These are phyloP conservation scores for Fusarium sp. DNA, from an alignment of 2,329 filamentous ascomycete species.

Conservation along the genomic window DNA sequence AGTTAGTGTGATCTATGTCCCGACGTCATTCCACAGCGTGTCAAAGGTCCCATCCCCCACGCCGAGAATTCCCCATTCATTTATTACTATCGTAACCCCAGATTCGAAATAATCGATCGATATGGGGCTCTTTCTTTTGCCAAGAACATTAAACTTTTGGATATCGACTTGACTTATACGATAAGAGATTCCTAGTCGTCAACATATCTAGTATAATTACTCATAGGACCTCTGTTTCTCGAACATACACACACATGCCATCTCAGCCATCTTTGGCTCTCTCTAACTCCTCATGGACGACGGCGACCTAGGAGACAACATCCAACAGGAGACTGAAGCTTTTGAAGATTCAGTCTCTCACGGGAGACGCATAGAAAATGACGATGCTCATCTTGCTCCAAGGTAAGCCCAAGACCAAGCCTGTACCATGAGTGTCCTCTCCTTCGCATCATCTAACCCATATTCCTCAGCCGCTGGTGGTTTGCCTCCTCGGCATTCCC, in stretches of 20 bases:
- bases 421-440: not conserved
- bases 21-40: conserved; percentile 24
- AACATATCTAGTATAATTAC: no score
- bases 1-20: no score
- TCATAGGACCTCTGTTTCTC: not conserved
- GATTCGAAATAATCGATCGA: not conserved
- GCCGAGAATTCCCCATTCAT: not conserved
- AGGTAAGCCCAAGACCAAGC: conserved; percentile 52
- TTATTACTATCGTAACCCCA: not conserved
- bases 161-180: not conserved
- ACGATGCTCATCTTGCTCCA: conserved; percentile 60
- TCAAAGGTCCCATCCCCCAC: not conserved
- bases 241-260: not conserved
- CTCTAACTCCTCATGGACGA: conserved; percentile 56
- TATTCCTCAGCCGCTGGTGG: conserved; percentile 68
- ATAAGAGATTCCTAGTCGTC: not conserved
- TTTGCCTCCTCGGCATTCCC: conserved; percentile 76
- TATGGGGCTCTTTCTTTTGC: conserved; percentile 6
- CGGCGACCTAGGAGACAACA: conserved; percentile 55
- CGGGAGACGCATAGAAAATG: conserved; percentile 53
- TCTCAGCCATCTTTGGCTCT: not conserved
- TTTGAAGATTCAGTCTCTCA: conserved; percentile 46
- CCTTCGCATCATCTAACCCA: not conserved
- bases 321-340: conserved; percentile 53
- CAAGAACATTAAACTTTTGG: not conserved